Conservation (phyloP, 257 asterid species). For the Linaria vulgaris region DNA sequence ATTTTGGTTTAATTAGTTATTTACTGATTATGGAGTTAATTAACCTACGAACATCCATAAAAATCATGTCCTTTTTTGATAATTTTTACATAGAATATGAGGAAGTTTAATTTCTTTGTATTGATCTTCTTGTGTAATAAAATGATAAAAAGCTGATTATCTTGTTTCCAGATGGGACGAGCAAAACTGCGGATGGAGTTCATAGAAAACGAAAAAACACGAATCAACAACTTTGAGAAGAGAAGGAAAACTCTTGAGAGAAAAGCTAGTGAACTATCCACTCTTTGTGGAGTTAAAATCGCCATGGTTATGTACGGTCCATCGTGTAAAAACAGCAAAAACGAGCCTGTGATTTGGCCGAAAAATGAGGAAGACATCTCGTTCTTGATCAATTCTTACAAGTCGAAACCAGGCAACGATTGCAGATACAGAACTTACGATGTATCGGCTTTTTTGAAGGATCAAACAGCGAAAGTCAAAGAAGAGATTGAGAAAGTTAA, state of each 20-base stretch:
- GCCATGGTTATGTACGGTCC: constrained; percentile 12
- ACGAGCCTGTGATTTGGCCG: constrained; percentile 19
- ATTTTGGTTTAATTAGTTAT: too few species aligned
- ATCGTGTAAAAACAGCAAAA: neutral
- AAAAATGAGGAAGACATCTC: neutral
- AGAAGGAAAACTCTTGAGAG: constrained; percentile 26
- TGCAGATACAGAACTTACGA: neutral
- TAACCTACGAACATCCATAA: too few species aligned
- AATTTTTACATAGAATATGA: too few species aligned
- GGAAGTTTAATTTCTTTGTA: too few species aligned
- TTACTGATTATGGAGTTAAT: too few species aligned
- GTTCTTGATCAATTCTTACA: neutral
- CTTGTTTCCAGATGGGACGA: constrained; percentile 12
- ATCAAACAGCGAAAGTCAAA: neutral
- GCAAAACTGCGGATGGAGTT: constrained; percentile 16
- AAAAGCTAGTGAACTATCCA: constrained; percentile 24
- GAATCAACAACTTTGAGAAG: neutral
- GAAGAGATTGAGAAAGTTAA: constrained; percentile 10
- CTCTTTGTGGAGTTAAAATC: constrained; percentile 27
- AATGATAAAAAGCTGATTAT: neutral
- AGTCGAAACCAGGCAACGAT: neutral
- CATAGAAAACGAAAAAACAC: constrained; percentile 5
- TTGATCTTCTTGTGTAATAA: too few species aligned
- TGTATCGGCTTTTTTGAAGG: neutral
- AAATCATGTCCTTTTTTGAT: too few species aligned